Evolutionary conservation across 345 rosid species (phyloP).

Genomic region (Salix viminalis): DNA sequence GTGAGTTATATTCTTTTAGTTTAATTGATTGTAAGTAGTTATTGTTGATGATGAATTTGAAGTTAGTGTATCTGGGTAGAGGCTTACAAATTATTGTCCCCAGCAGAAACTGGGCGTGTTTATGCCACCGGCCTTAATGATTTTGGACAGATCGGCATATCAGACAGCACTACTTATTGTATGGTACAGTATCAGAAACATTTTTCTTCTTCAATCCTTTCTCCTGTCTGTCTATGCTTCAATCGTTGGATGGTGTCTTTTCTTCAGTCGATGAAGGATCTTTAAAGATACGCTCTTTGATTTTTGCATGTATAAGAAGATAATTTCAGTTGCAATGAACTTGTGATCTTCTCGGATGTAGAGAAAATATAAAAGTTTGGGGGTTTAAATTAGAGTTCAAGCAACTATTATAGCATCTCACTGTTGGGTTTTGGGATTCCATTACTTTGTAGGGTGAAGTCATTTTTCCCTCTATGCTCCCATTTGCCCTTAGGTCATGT

Average conservation of each 20-base stretch:
- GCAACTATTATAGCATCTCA: neutral
- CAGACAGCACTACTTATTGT: conserved; percentile 42
- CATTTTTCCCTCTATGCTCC: too few species aligned
- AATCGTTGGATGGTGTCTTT: neutral
- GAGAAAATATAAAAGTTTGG: neutral
- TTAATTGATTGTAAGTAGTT: too few species aligned
- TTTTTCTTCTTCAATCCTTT: neutral
- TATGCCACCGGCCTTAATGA: conserved; percentile 90
- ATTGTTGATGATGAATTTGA: neutral
- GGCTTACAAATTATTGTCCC: conserved; percentile 19
- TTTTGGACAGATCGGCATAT: conserved; percentile 75
- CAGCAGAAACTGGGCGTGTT: conserved; percentile 70
- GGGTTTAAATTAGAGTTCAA: neutral
- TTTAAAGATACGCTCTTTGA: too few species aligned
- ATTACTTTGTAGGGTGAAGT: too few species aligned
- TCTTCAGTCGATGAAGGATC: neutral
- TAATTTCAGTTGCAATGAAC: neutral
- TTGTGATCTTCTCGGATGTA: neutral
- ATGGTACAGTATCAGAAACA: conserved; percentile 39
- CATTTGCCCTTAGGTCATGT: too few species aligned
- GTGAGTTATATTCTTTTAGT: too few species aligned
- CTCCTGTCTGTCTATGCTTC: neutral
- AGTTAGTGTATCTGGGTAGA: conserved; percentile 2
- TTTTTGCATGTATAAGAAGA: too few species aligned
- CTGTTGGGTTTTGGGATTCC: neutral